Conservation (phyloP, 2,329 filamentous ascomycete species). For the Grosmannia huntii region DNA sequence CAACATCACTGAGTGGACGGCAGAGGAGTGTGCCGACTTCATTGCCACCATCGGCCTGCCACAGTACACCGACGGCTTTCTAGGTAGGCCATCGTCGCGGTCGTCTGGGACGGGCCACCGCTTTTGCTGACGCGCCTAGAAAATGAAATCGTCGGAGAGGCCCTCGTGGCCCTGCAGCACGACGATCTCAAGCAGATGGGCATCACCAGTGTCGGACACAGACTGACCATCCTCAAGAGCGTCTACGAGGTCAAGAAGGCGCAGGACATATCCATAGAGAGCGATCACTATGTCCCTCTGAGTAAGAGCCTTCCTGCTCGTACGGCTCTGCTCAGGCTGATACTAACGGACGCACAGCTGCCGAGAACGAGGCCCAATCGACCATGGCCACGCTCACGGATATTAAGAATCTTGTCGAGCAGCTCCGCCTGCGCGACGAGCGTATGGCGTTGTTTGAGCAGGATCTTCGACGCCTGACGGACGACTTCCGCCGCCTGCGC, state of each 20-base stretch:
- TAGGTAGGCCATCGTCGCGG: constrained; percentile 48
- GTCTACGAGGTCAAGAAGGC: constrained; percentile 95
- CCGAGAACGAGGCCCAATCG: constrained; percentile 77
- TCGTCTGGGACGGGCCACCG: not conserved
- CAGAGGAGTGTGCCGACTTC: constrained; percentile 84
- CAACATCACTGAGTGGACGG: constrained; percentile 67
- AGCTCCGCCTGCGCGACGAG: constrained; percentile 80
- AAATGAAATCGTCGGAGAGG: constrained; percentile 89
- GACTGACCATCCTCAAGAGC: constrained; percentile 86
- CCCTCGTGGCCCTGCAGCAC: constrained; percentile 75
- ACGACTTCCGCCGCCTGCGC: constrained; percentile 77
- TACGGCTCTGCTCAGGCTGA: not conserved
- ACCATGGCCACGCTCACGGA: constrained; percentile 85
- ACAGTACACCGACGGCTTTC: constrained; percentile 72
- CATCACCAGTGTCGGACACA: constrained; percentile 82
- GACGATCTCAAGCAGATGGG: constrained; percentile 94
- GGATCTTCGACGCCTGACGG: constrained; percentile 69
- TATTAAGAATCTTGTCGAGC: constrained; percentile 79
- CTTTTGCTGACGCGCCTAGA: constrained; percentile 37
- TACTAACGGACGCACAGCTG: constrained; percentile 43
- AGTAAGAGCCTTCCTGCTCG: constrained; percentile 44
- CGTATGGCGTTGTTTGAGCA: constrained; percentile 73
- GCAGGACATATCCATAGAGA: constrained; percentile 81
- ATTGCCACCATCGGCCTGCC: constrained; percentile 64
- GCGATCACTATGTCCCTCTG: constrained; percentile 84